A percentile compares a stretch with the other conserved stretches of the same genome.
Evolutionary conservation across 2,329 filamentous ascomycete species (phyloP).

Genomic region (Aciculosporium take): DNA sequence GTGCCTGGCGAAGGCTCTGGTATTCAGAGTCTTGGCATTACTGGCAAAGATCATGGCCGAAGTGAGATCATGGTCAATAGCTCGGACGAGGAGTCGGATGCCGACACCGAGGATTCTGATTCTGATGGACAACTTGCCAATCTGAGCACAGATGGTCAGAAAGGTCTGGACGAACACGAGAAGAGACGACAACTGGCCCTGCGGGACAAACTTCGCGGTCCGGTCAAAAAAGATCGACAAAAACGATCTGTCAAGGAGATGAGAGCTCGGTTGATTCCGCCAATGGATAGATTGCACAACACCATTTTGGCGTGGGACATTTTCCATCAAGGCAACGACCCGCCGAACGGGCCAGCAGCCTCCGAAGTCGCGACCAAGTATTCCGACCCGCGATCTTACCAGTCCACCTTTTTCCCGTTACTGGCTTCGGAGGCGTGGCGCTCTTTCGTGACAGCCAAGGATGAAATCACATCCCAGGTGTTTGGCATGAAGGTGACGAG

Average conservation of each 20-base stretch:
- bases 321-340: slow-evolving; percentile 77
- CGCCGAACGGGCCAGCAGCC: slow-evolving; percentile 62
- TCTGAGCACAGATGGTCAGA: slow-evolving; percentile 32
- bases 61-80: slow-evolving; percentile 86
- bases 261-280: slow-evolving; percentile 79
- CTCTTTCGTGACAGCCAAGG: slow-evolving; percentile 76
- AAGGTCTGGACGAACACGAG: slow-evolving; percentile 34
- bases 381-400: slow-evolving; percentile 61
- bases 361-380: slow-evolving; percentile 67
- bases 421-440: slow-evolving; percentile 92
- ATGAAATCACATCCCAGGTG: slow-evolving; percentile 65
- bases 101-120: slow-evolving; percentile 44
- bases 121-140: slow-evolving; percentile 38
- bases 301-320: slow-evolving; percentile 89
- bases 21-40: slow-evolving; percentile 53
- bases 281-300: slow-evolving; percentile 72
- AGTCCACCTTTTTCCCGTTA: slow-evolving; percentile 78
- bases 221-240: slow-evolving; percentile 72
- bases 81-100: slow-evolving; percentile 59
- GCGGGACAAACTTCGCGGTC: slow-evolving; percentile 46
- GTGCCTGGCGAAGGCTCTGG: slow-evolving; percentile 61
- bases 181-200: slow-evolving; percentile 31
- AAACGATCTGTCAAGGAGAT: slow-evolving; percentile 81
- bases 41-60: slow-evolving; percentile 67
- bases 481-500: slow-evolving; percentile 83